These are phyloP conservation scores for Dendrobium huoshanense DNA, from an alignment of 106 monocot genomes.

Conservation along the genomic window DNA sequence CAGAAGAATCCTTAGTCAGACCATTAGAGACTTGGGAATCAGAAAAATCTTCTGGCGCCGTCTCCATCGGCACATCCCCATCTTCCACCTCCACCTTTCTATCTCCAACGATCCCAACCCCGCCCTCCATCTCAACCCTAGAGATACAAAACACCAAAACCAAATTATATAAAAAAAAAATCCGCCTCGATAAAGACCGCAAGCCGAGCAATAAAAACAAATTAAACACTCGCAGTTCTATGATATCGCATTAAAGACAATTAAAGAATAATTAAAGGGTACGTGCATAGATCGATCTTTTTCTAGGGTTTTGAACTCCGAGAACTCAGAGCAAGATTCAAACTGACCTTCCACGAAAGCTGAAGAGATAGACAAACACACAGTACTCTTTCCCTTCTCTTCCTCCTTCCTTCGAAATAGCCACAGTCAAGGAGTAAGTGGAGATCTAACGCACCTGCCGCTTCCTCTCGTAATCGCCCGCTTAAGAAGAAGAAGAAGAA, in stretches of 20 bases:
- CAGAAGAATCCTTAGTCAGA: constrained; percentile 1
- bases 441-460: neutral
- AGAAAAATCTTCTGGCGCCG: neutral
- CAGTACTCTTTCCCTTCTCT: neutral
- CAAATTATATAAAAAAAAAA: neutral
- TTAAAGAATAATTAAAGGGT: neutral
- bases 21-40: neutral
- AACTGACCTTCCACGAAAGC: neutral
- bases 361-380: neutral
- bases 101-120: constrained; percentile 2
- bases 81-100: neutral
- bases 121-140: constrained; percentile 24
- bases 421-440: neutral
- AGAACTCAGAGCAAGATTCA: neutral
- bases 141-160: neutral
- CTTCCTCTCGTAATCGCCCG: neutral
- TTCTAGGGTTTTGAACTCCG: neutral
- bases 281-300: neutral
- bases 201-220: neutral
- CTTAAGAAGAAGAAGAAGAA: neutral
- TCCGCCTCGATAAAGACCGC: neutral
- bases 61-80: neutral
- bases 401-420: neutral
- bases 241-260: neutral
- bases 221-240: neutral